Evolutionary conservation across 2,329 filamentous ascomycete species (phyloP).

Genomic region (Hymenotorrendiella dingleyae): DNA sequence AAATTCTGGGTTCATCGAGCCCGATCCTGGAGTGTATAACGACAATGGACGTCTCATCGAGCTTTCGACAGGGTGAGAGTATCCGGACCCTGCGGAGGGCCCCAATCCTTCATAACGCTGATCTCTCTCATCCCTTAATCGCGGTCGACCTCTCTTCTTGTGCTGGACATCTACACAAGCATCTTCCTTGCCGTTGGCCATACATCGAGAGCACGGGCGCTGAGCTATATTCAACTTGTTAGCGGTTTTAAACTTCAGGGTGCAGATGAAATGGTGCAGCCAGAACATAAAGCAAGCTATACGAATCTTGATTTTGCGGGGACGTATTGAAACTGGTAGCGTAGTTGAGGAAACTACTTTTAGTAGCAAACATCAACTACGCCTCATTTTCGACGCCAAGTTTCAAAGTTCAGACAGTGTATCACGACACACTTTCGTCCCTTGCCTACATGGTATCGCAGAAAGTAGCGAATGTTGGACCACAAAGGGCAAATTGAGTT

Average conservation of each 20-base stretch:
- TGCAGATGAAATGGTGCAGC: not conserved
- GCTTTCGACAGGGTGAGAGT: slow-evolving; percentile 22
- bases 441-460: too few species aligned
- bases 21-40: slow-evolving; percentile 40
- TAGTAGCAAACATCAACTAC: not conserved
- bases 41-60: slow-evolving; percentile 42
- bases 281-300: not conserved
- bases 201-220: slow-evolving; percentile 71
- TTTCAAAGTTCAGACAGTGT: slow-evolving; percentile 1
- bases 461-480: too few species aligned
- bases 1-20: slow-evolving; percentile 39
- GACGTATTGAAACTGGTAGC: not conserved
- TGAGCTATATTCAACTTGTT: slow-evolving; percentile 47
- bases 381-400: not conserved
- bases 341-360: not conserved
- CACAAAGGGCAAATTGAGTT: too few species aligned
- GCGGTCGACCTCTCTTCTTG: slow-evolving; percentile 75
- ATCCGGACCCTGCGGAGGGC: slow-evolving; percentile 16
- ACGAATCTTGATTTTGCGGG: too few species aligned
- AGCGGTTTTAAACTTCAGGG: slow-evolving; percentile 6
- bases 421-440: too few species aligned
- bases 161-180: slow-evolving; percentile 78
- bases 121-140: slow-evolving; percentile 67
- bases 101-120: slow-evolving; percentile 44
- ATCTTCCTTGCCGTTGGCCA: slow-evolving; percentile 74